Conservation (phyloP, 2,329 filamentous ascomycete genomes). For the Didymella segeticola region DNA sequence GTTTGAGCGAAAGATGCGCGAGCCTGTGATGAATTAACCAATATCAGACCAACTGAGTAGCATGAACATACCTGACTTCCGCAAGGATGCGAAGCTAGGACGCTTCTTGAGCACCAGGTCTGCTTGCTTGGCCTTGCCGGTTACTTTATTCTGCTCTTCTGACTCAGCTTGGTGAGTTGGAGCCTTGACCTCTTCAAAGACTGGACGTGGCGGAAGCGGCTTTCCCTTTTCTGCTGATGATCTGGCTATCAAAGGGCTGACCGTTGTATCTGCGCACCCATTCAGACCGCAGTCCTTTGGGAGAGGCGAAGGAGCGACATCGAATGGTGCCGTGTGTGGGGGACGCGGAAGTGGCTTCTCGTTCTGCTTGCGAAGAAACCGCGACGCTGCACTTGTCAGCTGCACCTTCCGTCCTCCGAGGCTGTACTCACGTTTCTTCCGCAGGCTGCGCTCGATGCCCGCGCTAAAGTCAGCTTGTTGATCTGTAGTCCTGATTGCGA, state of each 20-base stretch:
- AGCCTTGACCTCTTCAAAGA: neutral
- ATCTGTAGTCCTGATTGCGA: slow-evolving; percentile 6
- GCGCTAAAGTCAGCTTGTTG: slow-evolving; percentile 20
- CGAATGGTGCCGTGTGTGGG: neutral
- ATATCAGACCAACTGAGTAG: neutral
- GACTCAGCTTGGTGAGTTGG: neutral
- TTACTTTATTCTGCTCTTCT: neutral
- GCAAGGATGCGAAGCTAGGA: slow-evolving; percentile 22
- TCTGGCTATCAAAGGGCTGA: neutral
- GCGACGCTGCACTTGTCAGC: slow-evolving; percentile 19
- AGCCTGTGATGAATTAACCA: slow-evolving; percentile 17
- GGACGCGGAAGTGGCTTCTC: slow-evolving; percentile 1
- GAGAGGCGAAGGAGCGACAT: neutral
- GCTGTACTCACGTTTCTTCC: slow-evolving; percentile 25
- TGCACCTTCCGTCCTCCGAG: neutral
- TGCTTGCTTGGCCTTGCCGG: neutral
- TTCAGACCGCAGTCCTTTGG: neutral
- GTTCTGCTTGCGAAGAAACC: neutral
- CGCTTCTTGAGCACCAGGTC: slow-evolving; percentile 13
- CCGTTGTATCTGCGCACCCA: neutral
- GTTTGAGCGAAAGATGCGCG: slow-evolving; percentile 20
- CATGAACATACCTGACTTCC: slow-evolving; percentile 20
- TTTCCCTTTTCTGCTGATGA: neutral
- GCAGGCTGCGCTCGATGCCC: slow-evolving; percentile 20
- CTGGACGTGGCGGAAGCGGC: neutral